Evolutionary conservation across 2,329 filamentous ascomycete genomes (phyloP).

Genomic region (Penicillium sp.): DNA sequence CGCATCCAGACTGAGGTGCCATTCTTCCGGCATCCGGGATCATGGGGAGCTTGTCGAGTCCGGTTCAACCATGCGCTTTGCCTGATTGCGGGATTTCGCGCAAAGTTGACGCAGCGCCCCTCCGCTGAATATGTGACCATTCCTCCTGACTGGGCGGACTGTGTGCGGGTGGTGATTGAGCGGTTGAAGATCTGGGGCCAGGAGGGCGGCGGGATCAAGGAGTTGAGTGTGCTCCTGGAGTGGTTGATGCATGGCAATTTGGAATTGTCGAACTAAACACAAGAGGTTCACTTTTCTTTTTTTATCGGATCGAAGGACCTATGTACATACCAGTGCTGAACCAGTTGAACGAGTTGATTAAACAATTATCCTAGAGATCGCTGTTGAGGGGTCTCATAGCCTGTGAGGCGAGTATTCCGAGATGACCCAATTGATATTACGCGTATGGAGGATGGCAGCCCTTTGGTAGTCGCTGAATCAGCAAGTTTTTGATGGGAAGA

Average conservation of each 20-base stretch:
- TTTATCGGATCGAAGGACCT: not conserved
- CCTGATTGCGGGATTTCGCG: constrained; percentile 19
- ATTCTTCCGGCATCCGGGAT: constrained; percentile 22
- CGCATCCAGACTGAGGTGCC: constrained; percentile 22
- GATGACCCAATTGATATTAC: not conserved
- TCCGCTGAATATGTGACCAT: constrained; percentile 18
- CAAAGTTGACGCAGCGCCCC: constrained; percentile 13
- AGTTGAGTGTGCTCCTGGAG: constrained; percentile 17
- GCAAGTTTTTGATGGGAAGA: not conserved
- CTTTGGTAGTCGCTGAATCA: not conserved
- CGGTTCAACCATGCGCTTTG: constrained; percentile 23
- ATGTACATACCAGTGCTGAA: not conserved
- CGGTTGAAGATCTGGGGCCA: constrained; percentile 19
- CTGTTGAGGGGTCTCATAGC: not conserved
- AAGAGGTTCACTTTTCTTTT: not conserved
- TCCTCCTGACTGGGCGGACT: constrained; percentile 17
- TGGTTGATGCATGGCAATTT: constrained; percentile 20
- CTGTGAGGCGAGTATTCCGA: not conserved
- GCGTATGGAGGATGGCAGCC: not conserved
- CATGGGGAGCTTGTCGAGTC: constrained; percentile 22
- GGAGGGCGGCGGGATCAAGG: constrained; percentile 20
- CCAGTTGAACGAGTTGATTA: not conserved
- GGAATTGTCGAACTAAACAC: constrained; percentile 4
- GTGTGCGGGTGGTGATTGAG: constrained; percentile 19
- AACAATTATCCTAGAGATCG: not conserved